Conservation (phyloP, 2,329 filamentous ascomycete species). For the Epichloe uncinata region DNA sequence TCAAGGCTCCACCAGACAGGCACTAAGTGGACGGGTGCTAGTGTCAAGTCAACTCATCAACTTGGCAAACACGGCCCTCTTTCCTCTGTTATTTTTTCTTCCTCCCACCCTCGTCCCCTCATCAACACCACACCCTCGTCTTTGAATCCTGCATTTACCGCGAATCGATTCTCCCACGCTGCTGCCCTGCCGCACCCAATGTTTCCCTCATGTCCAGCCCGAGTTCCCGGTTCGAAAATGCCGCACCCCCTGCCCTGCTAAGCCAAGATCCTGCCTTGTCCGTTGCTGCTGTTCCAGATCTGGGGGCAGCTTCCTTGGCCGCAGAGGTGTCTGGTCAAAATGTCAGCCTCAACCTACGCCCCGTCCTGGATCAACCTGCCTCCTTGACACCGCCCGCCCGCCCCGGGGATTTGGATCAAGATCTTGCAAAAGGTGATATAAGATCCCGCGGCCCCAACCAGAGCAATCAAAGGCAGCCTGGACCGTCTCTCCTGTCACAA, state of each 20-base stretch:
- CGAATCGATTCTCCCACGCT: slow-evolving; percentile 12
- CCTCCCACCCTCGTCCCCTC: slow-evolving; percentile 6
- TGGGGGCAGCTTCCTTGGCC: not conserved
- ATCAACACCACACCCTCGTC: slow-evolving; percentile 9
- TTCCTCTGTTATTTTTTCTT: slow-evolving; percentile 6
- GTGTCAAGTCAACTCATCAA: not conserved
- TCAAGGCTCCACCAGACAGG: not conserved
- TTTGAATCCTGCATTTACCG: slow-evolving; percentile 9
- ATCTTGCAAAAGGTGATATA: slow-evolving; percentile 22
- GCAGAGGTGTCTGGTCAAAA: slow-evolving; percentile 10
- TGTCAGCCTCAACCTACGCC: slow-evolving; percentile 1
- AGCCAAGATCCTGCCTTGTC: slow-evolving; percentile 13
- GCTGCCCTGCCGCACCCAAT: slow-evolving; percentile 30
- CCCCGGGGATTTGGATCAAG: slow-evolving; percentile 3
- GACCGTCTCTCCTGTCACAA: slow-evolving; percentile 43
- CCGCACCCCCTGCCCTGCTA: slow-evolving; percentile 35
- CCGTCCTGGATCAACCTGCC: not conserved
- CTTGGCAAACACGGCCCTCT: slow-evolving; percentile 2
- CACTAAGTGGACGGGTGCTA: not conserved
- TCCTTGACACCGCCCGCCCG: slow-evolving; percentile 1
- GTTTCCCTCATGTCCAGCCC: slow-evolving; percentile 45
- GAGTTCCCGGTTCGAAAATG: slow-evolving; percentile 39
- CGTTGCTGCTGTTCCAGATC: slow-evolving; percentile 4
- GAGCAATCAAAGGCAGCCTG: slow-evolving; percentile 20
- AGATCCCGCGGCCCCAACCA: slow-evolving; percentile 32